A percentile compares a stretch with the other conserved stretches of the same genome.
phyloP scores from a whole-genome alignment of 306 rosid genomes.

The Acacia crassicarpa region DNA sequence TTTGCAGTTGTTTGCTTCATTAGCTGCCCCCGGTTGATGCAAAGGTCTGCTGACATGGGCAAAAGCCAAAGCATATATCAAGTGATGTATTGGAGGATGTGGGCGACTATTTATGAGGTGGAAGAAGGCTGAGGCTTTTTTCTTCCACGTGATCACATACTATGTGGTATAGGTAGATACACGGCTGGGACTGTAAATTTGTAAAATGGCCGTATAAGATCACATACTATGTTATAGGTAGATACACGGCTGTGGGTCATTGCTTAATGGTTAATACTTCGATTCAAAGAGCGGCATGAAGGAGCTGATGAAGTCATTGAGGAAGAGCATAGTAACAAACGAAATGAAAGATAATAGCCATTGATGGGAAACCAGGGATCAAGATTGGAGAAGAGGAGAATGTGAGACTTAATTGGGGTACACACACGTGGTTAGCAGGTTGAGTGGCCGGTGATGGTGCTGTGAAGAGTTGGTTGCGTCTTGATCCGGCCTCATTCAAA shows the following conservation, averaged over 20 bases:
- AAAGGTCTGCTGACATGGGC: not conserved
- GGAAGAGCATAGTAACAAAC: not conserved
- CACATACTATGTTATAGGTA: not conserved
- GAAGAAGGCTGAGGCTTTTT: not conserved
- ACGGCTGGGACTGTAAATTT: not conserved
- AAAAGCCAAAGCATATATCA: not conserved
- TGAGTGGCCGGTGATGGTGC: no score
- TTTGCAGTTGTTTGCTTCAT: constrained; percentile 2
- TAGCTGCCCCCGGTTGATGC: constrained; percentile 1
- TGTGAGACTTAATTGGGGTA: not conserved
- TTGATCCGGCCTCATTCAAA: no score
- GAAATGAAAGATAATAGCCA: not conserved
- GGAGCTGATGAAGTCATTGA: not conserved
- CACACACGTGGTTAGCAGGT: no score
- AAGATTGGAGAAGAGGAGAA: not conserved
- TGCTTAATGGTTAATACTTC: not conserved
- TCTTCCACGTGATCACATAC: not conserved
- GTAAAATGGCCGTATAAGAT: not conserved
- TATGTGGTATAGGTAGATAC: not conserved
- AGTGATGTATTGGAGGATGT: not conserved
- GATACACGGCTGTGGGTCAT: not conserved
- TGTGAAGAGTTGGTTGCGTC: not conserved
- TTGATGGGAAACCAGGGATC: not conserved
- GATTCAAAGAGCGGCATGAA: not conserved
- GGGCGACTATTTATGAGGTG: not conserved